Evolutionary conservation across 306 rosid species (phyloP).

Genomic region (Cucurbita moschata): DNA sequence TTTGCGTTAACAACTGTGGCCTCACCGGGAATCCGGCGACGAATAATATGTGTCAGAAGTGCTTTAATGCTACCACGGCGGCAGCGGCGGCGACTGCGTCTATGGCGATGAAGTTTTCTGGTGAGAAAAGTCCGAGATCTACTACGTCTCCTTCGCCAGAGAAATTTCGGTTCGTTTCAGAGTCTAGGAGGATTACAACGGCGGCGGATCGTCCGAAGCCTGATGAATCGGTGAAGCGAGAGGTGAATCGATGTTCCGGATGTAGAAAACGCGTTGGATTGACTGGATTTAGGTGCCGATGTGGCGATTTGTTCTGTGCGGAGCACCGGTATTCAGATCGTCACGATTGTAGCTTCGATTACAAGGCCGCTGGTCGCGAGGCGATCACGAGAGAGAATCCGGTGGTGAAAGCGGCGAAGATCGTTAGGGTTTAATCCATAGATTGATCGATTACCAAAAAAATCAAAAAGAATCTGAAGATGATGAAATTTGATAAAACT

Average conservation of each 20-base stretch:
- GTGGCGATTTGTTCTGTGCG: conserved; percentile 79
- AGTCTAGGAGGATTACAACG: conserved; percentile 8
- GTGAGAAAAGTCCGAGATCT: conserved; percentile 34
- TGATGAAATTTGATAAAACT: neutral
- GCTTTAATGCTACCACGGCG: conserved; percentile 38
- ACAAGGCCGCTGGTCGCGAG: conserved; percentile 75
- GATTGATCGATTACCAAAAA: neutral
- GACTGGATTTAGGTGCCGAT: conserved; percentile 87
- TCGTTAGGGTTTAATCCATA: conserved; percentile 54
- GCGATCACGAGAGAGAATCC: conserved; percentile 92
- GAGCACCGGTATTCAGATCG: conserved; percentile 93
- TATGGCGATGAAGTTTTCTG: conserved; percentile 26
- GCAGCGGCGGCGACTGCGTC: neutral
- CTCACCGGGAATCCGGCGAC: conserved; percentile 61
- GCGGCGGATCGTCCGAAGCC: conserved; percentile 15
- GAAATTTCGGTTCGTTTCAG: conserved; percentile 6
- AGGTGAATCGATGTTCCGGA: conserved; percentile 70
- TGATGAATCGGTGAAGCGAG: conserved; percentile 33
- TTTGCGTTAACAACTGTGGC: conserved; percentile 79
- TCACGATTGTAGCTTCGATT: conserved; percentile 77
- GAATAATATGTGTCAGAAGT: conserved; percentile 83
- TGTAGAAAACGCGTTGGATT: conserved; percentile 71
- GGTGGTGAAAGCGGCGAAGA: conserved; percentile 73
- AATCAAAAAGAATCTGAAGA: neutral
- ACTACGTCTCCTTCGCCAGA: conserved; percentile 26